Evolutionary conservation across 306 rosid genomes (phyloP).

Genomic region (Cucumis hystrix): DNA sequence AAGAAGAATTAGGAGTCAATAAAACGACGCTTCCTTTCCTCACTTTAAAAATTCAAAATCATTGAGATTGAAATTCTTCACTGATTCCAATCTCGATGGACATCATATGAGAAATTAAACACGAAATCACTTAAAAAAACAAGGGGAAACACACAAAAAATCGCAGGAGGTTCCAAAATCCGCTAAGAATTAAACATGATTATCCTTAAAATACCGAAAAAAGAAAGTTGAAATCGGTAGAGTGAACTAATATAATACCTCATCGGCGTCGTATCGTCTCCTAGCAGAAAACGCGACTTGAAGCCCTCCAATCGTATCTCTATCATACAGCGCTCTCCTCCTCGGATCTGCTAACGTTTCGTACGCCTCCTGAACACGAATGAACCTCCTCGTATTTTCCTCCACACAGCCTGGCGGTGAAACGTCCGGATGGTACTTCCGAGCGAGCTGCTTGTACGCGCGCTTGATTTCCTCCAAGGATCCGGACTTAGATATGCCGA

Average conservation of each 20-base stretch:
- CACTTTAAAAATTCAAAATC: neutral
- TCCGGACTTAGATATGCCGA: conserved; percentile 58
- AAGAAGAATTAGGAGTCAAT: neutral
- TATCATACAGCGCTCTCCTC: conserved; percentile 54
- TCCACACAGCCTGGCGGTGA: conserved; percentile 79
- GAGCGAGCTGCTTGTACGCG: conserved; percentile 76
- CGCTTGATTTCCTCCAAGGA: conserved; percentile 57
- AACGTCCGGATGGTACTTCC: conserved; percentile 86
- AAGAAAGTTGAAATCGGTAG: neutral
- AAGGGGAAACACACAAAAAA: neutral
- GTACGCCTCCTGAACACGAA: conserved; percentile 79
- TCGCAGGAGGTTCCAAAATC: neutral
- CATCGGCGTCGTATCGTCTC: neutral
- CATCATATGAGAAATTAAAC: neutral
- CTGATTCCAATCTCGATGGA: neutral
- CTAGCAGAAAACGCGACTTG: conserved; percentile 57
- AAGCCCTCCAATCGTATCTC: conserved; percentile 59
- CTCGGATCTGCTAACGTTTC: conserved; percentile 73
- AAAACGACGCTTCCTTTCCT: neutral
- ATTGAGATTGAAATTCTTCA: neutral
- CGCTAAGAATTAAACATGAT: neutral
- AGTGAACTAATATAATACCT: neutral
- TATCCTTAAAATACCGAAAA: neutral
- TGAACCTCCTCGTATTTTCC: conserved; percentile 62
- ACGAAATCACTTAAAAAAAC: neutral